Evolutionary conservation across 495 filamentous ascomycete genomes (phyloP), one percentile per base, ranked within the genome.

Genomic region (Neurospora pannonica): DNA sequence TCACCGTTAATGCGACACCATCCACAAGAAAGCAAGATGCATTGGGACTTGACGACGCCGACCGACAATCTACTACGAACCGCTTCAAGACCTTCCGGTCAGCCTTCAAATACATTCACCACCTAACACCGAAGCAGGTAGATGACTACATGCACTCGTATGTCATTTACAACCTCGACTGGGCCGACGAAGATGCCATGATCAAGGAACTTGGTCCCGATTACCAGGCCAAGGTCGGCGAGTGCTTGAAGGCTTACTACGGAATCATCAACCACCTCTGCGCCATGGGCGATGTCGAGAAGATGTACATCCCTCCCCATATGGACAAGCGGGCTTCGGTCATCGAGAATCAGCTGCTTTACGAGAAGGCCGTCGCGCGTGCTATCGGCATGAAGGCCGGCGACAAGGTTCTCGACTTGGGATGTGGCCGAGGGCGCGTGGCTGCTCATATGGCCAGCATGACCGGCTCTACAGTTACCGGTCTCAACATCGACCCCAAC

Each of bases 71-170:
- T 24, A 86, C 85, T 10, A 84, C 88, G 8, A 88, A 88, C 75
- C 84, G 87, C 37, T 85, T 85, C 82, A 87, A 85, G 79, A 87
- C 83, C 19, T 87, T 89, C 75, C 82, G 87, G 80, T 82, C 83
- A 70, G 83, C 88, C 21, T 89, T 89, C 82, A 86, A 87, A 71
- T 87, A 89, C 75, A 84, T 91, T 38, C 81, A 83, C 73, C 83
- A 88, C 78, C 81, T 91, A 48, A 90, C 84, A 5, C 87, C 86
- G 17, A 83, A 89, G 78, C 81, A 91, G 77, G 87, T 90, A 13
- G 88, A 89, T 74, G 87, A 89, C 76, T 91, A 90, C 82, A 90
- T 91, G 89, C 86, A 87, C 8, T 91, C 89, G 13, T 91, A 91
- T 76, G 83, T 89, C 77, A 90, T 91, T 76, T 90, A 91, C 82